Conservation (phyloP, 1,284 basidiomycete species). For the Pholiota adiposa region DNA sequence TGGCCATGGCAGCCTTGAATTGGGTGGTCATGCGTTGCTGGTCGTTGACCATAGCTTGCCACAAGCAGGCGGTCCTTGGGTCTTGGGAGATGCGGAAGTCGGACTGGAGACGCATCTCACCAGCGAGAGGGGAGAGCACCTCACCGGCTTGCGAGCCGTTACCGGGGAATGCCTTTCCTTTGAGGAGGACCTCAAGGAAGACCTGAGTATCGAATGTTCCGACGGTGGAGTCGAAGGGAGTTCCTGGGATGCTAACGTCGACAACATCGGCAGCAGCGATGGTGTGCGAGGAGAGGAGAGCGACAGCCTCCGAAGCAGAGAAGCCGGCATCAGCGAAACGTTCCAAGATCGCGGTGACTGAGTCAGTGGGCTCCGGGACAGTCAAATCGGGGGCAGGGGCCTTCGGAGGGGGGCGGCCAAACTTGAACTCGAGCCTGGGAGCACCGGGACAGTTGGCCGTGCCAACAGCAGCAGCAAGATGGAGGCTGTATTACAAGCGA, state of each 20-base stretch:
- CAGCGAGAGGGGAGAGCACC: constrained; percentile 27
- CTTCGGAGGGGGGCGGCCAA: constrained; percentile 35
- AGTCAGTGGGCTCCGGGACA: constrained; percentile 40
- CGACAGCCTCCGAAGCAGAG: constrained; percentile 38
- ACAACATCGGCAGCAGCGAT: constrained; percentile 27
- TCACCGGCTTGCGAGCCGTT: constrained; percentile 25
- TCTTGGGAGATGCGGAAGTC: constrained; percentile 26
- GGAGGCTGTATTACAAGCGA: constrained; percentile 24
- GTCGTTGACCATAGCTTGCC: constrained; percentile 32
- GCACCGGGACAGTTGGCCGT: constrained; percentile 42
- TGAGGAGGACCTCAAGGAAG: constrained; percentile 30
- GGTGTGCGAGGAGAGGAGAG: constrained; percentile 37
- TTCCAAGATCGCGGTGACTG: constrained; percentile 38
- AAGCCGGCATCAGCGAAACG: constrained; percentile 42
- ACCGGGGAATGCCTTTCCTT: constrained; percentile 26
- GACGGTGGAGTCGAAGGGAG: constrained; percentile 35
- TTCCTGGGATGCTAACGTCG: constrained; percentile 28
- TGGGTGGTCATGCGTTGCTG: constrained; percentile 31
- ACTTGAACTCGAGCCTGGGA: constrained; percentile 35
- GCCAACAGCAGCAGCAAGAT: constrained; percentile 41
- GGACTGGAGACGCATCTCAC: constrained; percentile 31
- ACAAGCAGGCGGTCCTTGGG: constrained; percentile 30
- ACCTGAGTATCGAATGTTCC: constrained; percentile 25
- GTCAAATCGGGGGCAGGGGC: constrained; percentile 39
- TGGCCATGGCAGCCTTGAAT: constrained; percentile 35